Base-by-base conservation (phyloP, 768 basidiomycete genomes). In the Tylopilus cervinicoccineus region DNA sequence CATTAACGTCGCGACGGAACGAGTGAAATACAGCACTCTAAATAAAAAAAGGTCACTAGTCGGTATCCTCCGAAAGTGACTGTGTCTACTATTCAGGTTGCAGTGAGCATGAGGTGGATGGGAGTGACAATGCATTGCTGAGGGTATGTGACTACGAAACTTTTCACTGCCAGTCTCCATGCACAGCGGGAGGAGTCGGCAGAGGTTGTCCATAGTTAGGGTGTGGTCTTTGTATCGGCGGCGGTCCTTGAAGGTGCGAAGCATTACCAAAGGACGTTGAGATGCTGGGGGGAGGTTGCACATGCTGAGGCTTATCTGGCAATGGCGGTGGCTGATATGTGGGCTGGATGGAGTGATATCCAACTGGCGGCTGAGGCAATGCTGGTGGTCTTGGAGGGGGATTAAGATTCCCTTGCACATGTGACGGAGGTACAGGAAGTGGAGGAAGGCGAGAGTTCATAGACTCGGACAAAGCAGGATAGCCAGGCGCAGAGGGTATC, bases 331-430 rank as follows among this genome's bases (percentile, higher is more conserved):
- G 63, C 47, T 60, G 71, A 49, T 63, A 70, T 17, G 67, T 62
- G 17, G 70, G 66, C 20, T 77, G 75, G n/a, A 69, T 48, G 43
- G 72, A 67, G 40, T 72, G 71, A 46, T 75, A 75, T 45, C 66
- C 68, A 20, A 69, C 54, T 12, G 75, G 80, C 22, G 75, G 78
- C 27, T 74, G 74, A 43, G 79, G 81, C 19, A 84, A 68, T 55
- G 75, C 73, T 8, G 76, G 70, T 31, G 72, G 74, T 40, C 77
- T 66, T n/a, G 72, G 63, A 11, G 68, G 57, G 11, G 62, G 52
- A 37, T 53, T 60, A 12, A 62, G 52, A 37, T 53, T 60, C 24
- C 53, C 57, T 51, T 61, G 55, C 44, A 50, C 34, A 36, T 59
- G 68, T 14, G 37, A 50, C 17, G 65, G 51, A 40, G 66, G 69